Base-by-base conservation (phyloP, 805 yeast species). In the Candida odintsovae region DNA sequence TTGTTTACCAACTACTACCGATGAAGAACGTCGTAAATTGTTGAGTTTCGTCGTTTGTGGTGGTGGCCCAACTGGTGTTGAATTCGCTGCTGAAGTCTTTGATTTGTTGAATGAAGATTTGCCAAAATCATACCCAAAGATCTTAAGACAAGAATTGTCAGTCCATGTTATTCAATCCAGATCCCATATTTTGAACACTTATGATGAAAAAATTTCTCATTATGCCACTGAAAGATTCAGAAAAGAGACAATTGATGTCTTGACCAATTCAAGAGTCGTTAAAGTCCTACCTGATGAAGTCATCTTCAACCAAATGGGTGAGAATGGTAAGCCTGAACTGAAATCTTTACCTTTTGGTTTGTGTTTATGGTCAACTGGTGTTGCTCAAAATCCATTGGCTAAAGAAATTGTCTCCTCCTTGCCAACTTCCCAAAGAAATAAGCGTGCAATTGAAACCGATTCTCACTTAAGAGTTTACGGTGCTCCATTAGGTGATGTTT, bases 301-400 rank as follows among this genome's bases (percentile, higher is more conserved):
- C 6, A 56, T 81, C 13, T 83, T 81, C 63, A 72, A 75, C 40
- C 83, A 80, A 57, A 70, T 66, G 47, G 65, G 70, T 44, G 69
- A 65, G 21, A 71, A 74, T 18, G 77, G 77, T 18, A 65, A 63
- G 28, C 55, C 56, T 20, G 66, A 57, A 33, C 44, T 62, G 33
- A 77, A 74, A 59, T 73, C 75, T 48, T 62, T 83, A 43, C 83
- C 87, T 41, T 82, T 74, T 50, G 90, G 90, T 12, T 61, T 83
- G 33, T 81, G 88, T 59, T 61, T 83, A 40, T 83, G 90, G 90
- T 82, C 88, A 1, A 83, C 90, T 1, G 90, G 90, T 50, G 86
- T 83, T 36, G 78, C 85, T 7, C 82, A 78, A 54, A 75, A 79
- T 50, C 84, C 83, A 15, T 60, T 83, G 42, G 82, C 86, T 8